These are phyloP conservation scores for Fragilaria radians DNA, from an alignment of 108 stramenopile genomes.

Conservation along the genomic window DNA sequence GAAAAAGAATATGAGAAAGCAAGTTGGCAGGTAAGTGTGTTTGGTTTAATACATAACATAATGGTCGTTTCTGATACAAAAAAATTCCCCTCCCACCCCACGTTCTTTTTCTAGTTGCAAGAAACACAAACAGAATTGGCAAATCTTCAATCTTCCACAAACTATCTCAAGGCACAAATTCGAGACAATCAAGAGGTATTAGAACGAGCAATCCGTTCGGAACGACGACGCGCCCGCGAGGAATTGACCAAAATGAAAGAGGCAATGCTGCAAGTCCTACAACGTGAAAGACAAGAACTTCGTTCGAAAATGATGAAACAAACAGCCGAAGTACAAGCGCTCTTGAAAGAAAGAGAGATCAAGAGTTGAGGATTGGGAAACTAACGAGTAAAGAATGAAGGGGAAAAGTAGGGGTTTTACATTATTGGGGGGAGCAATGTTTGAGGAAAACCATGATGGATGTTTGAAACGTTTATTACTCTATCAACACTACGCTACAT, in stretches of 20 bases:
- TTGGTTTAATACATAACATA: no score
- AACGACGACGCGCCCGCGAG: conserved; percentile 13
- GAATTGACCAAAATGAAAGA: conserved; percentile 20
- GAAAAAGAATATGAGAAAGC: conserved; percentile 21
- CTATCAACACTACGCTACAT: no score
- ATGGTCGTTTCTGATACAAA: no score
- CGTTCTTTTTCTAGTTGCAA: conserved; percentile 5
- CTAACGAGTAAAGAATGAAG: no score
- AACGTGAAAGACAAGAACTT: conserved; percentile 15
- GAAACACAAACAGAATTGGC: conserved; percentile 16
- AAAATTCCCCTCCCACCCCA: neutral
- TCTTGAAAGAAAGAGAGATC: conserved; percentile 1
- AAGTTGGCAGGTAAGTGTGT: conserved; percentile 10
- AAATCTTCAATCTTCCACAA: conserved; percentile 5
- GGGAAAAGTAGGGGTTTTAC: no score
- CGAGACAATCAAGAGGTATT: conserved; percentile 19
- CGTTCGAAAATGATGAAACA: conserved; percentile 14
- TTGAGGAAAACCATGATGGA: no score
- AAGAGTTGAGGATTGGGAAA: no score
- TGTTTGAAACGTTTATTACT: no score
- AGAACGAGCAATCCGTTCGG: conserved; percentile 5
- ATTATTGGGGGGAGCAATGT: no score
- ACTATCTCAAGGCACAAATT: conserved; percentile 17
- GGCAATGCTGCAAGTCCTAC: conserved; percentile 16
- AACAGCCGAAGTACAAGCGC: conserved; percentile 11